These are phyloP conservation scores for Zalerion maritima DNA, from an alignment of 495 filamentous ascomycete species.

Conservation along the genomic window DNA sequence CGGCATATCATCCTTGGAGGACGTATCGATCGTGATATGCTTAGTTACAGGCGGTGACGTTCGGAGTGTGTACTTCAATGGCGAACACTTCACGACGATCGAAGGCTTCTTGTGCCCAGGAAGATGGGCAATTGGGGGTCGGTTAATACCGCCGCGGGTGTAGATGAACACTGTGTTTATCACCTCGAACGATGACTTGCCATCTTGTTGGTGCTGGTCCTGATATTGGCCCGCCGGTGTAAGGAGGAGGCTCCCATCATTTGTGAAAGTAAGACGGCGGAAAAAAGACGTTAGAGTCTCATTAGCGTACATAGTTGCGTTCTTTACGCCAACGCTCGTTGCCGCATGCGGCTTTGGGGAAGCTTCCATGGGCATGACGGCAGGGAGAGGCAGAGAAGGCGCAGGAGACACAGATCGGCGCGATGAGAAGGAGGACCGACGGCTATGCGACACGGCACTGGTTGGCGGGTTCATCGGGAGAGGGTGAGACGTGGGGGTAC, in stretches of 20 bases:
- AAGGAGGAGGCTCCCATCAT: slow-evolving; percentile 87
- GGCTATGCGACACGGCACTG: slow-evolving; percentile 72
- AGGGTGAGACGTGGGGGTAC: slow-evolving; percentile 81
- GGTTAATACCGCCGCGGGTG: slow-evolving; percentile 90
- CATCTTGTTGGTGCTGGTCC: slow-evolving; percentile 47
- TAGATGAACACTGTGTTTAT: slow-evolving; percentile 99
- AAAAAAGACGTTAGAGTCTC: slow-evolving; percentile 98
- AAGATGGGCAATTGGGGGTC: slow-evolving; percentile 91
- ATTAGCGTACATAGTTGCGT: slow-evolving; percentile 87
- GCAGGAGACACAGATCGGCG: slow-evolving; percentile 90
- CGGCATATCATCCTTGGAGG: slow-evolving; percentile 73
- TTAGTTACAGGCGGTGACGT: slow-evolving; percentile 53
- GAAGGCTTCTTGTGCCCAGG: slow-evolving; percentile 98
- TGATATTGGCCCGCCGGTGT: slow-evolving; percentile 96
- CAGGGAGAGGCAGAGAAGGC: slow-evolving; percentile 84
- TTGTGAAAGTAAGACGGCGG: slow-evolving; percentile 81
- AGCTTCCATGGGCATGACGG: slow-evolving; percentile 87
- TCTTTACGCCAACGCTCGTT: slow-evolving; percentile 51
- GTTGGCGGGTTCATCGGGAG: slow-evolving; percentile 96
- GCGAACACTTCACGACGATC: slow-evolving; percentile 88
- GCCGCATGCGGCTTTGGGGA: slow-evolving; percentile 60
- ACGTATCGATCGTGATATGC: slow-evolving; percentile 87
- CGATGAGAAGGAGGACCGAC: slow-evolving; percentile 89
- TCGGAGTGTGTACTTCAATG: slow-evolving; percentile 71
- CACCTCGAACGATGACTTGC: slow-evolving; percentile 65